Percentiles rank a stretch among this genome's conserved stretches.
phyloP scores from a whole-genome alignment of 352 stramenopile genomes.

The Pythium scleroteichum region DNA sequence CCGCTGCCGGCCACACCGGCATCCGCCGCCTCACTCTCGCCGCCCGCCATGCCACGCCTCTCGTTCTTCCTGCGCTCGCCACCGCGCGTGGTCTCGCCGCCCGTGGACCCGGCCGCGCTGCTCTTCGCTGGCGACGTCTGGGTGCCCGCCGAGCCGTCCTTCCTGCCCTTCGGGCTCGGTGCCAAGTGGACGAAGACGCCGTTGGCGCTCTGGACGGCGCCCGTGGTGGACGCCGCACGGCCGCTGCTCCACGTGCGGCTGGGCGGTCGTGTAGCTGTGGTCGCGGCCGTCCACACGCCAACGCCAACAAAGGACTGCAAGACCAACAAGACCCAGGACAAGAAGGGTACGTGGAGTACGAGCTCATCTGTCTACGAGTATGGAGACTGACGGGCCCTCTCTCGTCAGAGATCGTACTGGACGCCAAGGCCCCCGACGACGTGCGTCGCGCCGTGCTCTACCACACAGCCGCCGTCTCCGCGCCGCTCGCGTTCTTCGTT shows the following conservation, averaged over 20 bases:
- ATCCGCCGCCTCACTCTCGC: not conserved
- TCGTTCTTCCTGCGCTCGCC: slow-evolving; percentile 12
- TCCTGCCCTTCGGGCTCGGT: slow-evolving; percentile 18
- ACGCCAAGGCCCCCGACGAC: slow-evolving; percentile 19
- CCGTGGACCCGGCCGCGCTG: not conserved
- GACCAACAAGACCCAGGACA: not conserved
- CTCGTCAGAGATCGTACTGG: slow-evolving; percentile 22
- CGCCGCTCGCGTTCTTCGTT: slow-evolving; percentile 18
- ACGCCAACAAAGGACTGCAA: not conserved
- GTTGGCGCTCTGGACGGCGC: slow-evolving; percentile 6
- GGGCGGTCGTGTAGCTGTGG: slow-evolving; percentile 8
- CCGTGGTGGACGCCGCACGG: slow-evolving; percentile 8
- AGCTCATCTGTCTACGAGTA: not conserved
- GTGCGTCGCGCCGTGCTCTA: slow-evolving; percentile 23
- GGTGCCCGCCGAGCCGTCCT: slow-evolving; percentile 9
- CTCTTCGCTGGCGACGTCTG: slow-evolving; percentile 22
- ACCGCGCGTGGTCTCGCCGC: not conserved
- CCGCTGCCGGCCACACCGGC: not conserved
- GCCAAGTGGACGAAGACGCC: slow-evolving; percentile 13
- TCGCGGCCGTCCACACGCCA: slow-evolving; percentile 7
- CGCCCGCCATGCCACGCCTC: slow-evolving; percentile 16
- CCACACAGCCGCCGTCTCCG: slow-evolving; percentile 22
- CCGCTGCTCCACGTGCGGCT: slow-evolving; percentile 23
- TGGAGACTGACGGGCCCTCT: too few species aligned
- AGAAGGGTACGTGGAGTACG: slow-evolving; percentile 18